A percentile compares a stretch with the other conserved stretches of the same genome.
Conservation (phyloP, 345 rosid genomes). For the Salix brachista region DNA sequence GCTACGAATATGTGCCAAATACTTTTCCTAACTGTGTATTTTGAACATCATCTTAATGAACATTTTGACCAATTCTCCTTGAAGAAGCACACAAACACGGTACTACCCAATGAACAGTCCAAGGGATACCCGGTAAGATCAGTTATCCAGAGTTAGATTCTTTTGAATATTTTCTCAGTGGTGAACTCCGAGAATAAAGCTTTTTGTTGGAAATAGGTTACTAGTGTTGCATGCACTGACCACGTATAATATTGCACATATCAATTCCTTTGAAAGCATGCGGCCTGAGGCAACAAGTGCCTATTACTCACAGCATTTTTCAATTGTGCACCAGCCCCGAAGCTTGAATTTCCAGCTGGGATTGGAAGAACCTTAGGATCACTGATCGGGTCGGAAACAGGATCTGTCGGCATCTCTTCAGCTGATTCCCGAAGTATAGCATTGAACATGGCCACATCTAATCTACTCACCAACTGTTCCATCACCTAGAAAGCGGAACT, state of each 20-base stretch:
- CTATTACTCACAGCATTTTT: conserved; percentile 73
- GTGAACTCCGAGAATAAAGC: not conserved
- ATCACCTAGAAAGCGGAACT: conserved; percentile 51
- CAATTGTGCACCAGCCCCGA: conserved; percentile 84
- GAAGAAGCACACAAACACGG: not conserved
- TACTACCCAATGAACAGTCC: not conserved
- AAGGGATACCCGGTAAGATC: not conserved
- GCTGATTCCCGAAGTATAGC: conserved; percentile 93
- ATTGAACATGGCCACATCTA: conserved; percentile 96
- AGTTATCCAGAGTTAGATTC: not conserved
- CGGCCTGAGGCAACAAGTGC: not conserved
- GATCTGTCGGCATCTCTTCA: conserved; percentile 98
- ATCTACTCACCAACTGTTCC: conserved; percentile 82
- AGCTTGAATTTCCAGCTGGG: conserved; percentile 82
- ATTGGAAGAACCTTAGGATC: conserved; percentile 88
- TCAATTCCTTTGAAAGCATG: not conserved
- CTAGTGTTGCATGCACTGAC: not conserved
- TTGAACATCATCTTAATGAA: not conserved
- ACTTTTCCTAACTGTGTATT: not conserved
- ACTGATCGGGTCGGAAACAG: conserved; percentile 84
- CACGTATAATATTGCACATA: not conserved
- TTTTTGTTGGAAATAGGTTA: not conserved
- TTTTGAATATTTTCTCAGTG: not conserved
- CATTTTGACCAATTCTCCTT: not conserved
- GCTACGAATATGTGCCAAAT: not conserved